Percentiles rank a stretch among this genome's conserved stretches.
These are phyloP conservation scores for Citeromyces matritensis DNA, from an alignment of 805 yeast species.

Conservation along the genomic window DNA sequence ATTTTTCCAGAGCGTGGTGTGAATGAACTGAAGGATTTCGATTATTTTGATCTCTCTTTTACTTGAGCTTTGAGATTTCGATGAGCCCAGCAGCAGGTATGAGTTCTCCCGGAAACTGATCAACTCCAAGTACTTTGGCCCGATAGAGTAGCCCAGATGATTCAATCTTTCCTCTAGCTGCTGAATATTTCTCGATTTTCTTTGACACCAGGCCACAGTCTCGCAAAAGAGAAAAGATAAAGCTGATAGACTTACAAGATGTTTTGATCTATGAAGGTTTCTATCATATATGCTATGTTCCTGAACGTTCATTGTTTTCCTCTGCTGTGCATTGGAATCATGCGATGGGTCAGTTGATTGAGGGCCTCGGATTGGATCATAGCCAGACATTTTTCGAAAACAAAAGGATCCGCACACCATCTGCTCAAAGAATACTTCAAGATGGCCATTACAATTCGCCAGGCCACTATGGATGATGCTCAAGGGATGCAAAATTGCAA, in stretches of 20 bases:
- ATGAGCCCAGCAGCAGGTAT: slow-evolving; percentile 16
- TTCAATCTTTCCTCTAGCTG: slow-evolving; percentile 49
- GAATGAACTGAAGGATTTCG: slow-evolving; percentile 65
- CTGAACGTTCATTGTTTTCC: slow-evolving; percentile 9
- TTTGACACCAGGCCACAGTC: slow-evolving; percentile 49
- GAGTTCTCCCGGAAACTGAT: slow-evolving; percentile 55
- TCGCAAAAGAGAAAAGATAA: slow-evolving; percentile 60
- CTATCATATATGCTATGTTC: slow-evolving; percentile 46
- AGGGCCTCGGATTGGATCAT: slow-evolving; percentile 26
- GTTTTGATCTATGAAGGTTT: slow-evolving; percentile 46
- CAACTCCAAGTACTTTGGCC: slow-evolving; percentile 57
- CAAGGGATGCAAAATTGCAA: slow-evolving; percentile 96
- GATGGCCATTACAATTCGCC: slow-evolving; percentile 81
- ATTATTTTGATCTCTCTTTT: slow-evolving; percentile 55
- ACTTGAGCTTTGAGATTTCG: slow-evolving; percentile 38
- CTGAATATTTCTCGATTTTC: slow-evolving; percentile 47
- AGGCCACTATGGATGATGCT: slow-evolving; percentile 73
- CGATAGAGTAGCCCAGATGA: slow-evolving; percentile 65
- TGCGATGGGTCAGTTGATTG: slow-evolving; percentile 15
- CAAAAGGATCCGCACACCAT: not conserved
- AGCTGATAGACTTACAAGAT: slow-evolving; percentile 54
- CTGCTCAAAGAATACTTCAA: slow-evolving; percentile 1
- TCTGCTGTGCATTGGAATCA: slow-evolving; percentile 7
- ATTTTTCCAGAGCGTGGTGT: slow-evolving; percentile 57
- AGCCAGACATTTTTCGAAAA: slow-evolving; percentile 16